Conservation (phyloP, 805 yeast genomes). For the Kluyveromyces wickerhamii region DNA sequence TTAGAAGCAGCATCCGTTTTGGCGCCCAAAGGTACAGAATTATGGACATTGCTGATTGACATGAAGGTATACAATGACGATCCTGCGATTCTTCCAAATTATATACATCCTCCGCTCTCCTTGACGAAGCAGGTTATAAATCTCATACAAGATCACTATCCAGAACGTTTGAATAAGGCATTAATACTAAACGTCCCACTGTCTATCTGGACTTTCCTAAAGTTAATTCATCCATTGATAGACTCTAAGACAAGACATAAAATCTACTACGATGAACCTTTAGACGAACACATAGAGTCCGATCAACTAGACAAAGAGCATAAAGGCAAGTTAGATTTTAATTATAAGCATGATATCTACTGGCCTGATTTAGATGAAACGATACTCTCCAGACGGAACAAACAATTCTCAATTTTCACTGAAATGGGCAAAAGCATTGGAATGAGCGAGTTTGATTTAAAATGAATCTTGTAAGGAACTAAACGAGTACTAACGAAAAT, state of each 20-base stretch:
- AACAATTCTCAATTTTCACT: constrained; percentile 32
- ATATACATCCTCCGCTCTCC: constrained; percentile 37
- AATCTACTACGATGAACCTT: constrained; percentile 50
- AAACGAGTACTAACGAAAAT: too few relatives aligned
- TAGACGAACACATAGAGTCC: constrained; percentile 44
- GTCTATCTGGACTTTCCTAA: constrained; percentile 49
- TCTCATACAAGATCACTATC: constrained; percentile 50
- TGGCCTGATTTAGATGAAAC: constrained; percentile 44
- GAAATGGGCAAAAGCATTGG: constrained; percentile 43
- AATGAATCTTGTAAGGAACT: too few relatives aligned
- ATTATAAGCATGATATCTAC: constrained; percentile 43
- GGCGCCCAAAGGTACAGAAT: constrained; percentile 54
- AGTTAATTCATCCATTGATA: constrained; percentile 48
- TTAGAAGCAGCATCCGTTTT: constrained; percentile 43
- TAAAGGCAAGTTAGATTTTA: constrained; percentile 40
- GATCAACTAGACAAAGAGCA: constrained; percentile 45
- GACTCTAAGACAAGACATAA: constrained; percentile 54
- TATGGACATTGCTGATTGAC: constrained; percentile 46
- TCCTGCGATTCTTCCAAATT: constrained; percentile 31
- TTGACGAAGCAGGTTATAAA: constrained; percentile 43
- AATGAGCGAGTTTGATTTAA: constrained; percentile 46
- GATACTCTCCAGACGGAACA: constrained; percentile 32
- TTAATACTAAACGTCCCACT: constrained; percentile 49
- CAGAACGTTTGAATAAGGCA: constrained; percentile 49
- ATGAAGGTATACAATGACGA: constrained; percentile 39